Base-by-base conservation (phyloP, 129 eudicot genomes). In the Flaveria robusta region DNA sequence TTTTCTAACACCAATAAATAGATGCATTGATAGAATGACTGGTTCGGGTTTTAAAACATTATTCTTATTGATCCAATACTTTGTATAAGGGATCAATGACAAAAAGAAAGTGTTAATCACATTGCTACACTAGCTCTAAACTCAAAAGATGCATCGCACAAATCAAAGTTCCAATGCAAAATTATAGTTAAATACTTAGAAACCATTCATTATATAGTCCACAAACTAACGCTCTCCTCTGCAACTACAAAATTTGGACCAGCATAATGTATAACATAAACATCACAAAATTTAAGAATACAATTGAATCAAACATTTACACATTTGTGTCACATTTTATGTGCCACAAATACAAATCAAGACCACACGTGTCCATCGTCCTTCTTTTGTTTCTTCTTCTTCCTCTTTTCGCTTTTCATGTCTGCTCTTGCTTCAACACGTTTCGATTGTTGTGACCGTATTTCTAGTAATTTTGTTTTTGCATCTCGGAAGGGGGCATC, bases 401-500 rank as follows among this genome's bases (percentile, higher is more conserved):
- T 95, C 85, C 83, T 91, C 72, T 60, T 87, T n/a, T 84, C 93
- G 31, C 80, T 83, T 80, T 86, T 89, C 2, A 86, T 80, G 46
- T 87, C 86, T 14, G 76, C 75, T 79, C 96, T 84, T 26, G 68
- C 86, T 75, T 91, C 97, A 54, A 69, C 77, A 20, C 86, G 92
- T 69, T 87, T 82, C 0, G 91, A 78, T 55, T 78, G 84, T 31
- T 64, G 85, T 41, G 91, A 63, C 20, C 96, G 87, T 79, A 95
- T 88, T 77, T 95, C 97, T 52, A 74, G 82, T 77, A 95, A 80
- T 67, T 89, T 95, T 47, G 76, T 64, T 79, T 89, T 91, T 22
- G 94, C 99, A 71, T 91, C 96, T 65, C 84, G 82, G 70, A 95
- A 95, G 19, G 88, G 96, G 55, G 96, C 96, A 82, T 95, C 97